These are phyloP conservation scores for Fonsecaea nubica DNA, from an alignment of 2,329 filamentous ascomycete genomes.

Conservation along the genomic window DNA sequence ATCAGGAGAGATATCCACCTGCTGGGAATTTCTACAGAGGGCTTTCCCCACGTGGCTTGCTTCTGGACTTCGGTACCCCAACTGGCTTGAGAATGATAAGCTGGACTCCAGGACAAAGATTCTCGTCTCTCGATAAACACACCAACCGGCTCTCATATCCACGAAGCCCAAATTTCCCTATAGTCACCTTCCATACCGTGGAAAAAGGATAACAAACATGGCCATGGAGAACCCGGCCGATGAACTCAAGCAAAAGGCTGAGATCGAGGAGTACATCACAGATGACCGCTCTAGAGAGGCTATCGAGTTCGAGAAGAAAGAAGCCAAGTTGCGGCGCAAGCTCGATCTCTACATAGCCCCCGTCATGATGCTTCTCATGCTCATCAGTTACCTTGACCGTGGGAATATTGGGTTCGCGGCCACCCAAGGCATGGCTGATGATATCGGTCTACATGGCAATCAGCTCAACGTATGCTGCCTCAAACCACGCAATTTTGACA, in stretches of 20 bases:
- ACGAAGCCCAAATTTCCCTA: background rate
- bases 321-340: conserved; percentile 30
- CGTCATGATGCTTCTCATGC: conserved; percentile 81
- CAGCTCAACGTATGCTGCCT: conserved; percentile 49
- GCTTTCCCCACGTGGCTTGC: conserved; percentile 17
- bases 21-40: background rate
- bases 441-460: conserved; percentile 50
- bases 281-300: conserved; percentile 12
- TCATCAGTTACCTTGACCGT: conserved; percentile 83
- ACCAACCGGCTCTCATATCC: background rate
- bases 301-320: conserved; percentile 29
- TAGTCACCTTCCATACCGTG: background rate
- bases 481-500: background rate
- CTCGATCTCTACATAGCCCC: conserved; percentile 46
- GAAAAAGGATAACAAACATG: conserved; percentile 14
- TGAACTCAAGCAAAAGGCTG: conserved; percentile 26
- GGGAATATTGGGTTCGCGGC: conserved; percentile 71
- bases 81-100: conserved; percentile 19
- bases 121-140: background rate
- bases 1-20: conserved; percentile 20
- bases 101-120: background rate
- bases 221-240: conserved; percentile 16
- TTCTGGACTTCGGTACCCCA: conserved; percentile 22
- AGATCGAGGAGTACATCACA: conserved; percentile 29
- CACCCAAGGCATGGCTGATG: conserved; percentile 61